Evolutionary conservation across 106 monocot genomes (phyloP), one percentile per base, ranked within the genome.

Genomic region (Amphibolis antarctica): DNA sequence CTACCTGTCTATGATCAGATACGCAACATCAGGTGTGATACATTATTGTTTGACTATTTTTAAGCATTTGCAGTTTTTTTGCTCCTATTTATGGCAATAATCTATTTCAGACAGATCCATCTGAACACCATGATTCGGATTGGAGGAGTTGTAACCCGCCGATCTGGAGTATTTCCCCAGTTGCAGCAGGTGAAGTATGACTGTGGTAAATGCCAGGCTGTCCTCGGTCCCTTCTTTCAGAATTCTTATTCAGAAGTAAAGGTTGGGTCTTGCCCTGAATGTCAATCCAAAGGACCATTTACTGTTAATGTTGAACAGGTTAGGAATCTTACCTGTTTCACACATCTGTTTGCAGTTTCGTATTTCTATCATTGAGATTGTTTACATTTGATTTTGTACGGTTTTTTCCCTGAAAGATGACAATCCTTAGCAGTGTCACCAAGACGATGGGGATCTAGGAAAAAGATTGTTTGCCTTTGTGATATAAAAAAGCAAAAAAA

Each of bases 111-210:
- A 79, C 98, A 98, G 67, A 87, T 98, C 20, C 98, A 98, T 75
- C 75, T 98, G 69, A 98, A 98, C 82, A 98, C 98, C 17, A 87
- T 98, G 98, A 91, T 98, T 68, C 84, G 91, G 19, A 91, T 91
- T 62, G 98, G 98, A 64, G 98, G 98, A 62, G 98, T 98, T 78
- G 98, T 98, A 49, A 98, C 98, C 24, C 77, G 98, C 12, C 51
- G 98, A 46, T 98, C 98, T 72, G 98, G 98, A 18, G 98, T 98
- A 64, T 91, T 91, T 42, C 98, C 98, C 44, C 98, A 98, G 74
- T 68, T 98, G 53, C 98, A 98, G 60, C 98, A 98, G 71, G 98
- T 98, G 28, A 98, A 98, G 51, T 98, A 91, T 75, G 98, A 98
- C 48, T 98, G 98, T 64, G 80, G 71, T 51, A 98, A 98, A 88